These are phyloP conservation scores for Solanum lycopersicoides DNA, from an alignment of 257 asterid genomes.

Conservation along the genomic window DNA sequence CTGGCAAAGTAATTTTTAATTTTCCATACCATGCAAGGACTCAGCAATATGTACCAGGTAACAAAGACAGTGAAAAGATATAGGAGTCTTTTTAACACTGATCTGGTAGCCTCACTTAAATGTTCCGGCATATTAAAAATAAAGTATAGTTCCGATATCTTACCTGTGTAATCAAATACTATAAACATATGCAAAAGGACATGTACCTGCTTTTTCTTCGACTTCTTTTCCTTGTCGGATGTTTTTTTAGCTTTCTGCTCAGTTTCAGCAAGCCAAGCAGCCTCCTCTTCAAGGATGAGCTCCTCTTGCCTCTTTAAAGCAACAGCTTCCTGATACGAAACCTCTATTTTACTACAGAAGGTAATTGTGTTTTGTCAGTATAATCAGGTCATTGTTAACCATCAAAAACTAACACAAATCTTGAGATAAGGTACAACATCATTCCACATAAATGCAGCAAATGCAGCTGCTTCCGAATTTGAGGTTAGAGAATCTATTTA, in stretches of 20 bases:
- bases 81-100: background rate
- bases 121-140: background rate
- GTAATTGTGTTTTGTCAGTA: background rate
- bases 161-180: background rate
- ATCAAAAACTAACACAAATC: background rate
- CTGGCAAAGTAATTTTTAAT: background rate
- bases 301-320: slow-evolving; percentile 90
- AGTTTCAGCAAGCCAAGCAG: slow-evolving; percentile 67
- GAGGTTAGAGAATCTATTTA: background rate
- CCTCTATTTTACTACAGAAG: slow-evolving; percentile 70
- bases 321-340: slow-evolving; percentile 84
- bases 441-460: background rate
- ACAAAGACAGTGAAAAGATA: background rate
- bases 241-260: slow-evolving; percentile 64
- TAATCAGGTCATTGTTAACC: background rate
- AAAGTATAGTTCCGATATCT: background rate
- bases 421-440: background rate
- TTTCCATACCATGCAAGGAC: background rate
- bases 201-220: slow-evolving; percentile 52
- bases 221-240: slow-evolving; percentile 65
- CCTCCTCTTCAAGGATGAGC: slow-evolving; percentile 94
- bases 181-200: background rate
- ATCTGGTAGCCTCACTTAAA: background rate
- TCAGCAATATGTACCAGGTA: background rate
- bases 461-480: background rate